Evolutionary conservation across 2,329 filamentous ascomycete genomes (phyloP).

Genomic region (Sclerotinia nivalis): DNA sequence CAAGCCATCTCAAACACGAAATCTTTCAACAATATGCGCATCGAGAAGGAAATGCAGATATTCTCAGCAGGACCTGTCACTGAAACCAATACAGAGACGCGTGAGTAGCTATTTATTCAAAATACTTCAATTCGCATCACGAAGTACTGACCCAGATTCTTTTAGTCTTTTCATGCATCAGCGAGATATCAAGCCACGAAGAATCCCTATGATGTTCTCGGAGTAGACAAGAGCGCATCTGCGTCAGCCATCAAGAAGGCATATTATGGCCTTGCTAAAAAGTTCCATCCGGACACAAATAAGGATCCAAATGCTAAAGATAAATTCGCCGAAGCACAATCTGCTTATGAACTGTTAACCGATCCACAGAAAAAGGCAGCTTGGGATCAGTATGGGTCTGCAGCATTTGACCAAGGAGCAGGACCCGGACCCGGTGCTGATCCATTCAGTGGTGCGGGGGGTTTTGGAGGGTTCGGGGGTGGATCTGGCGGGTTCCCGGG

Average conservation of each 20-base stretch:
- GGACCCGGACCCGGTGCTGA: constrained; percentile 57
- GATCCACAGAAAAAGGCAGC: constrained; percentile 92
- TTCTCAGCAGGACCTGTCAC: neutral
- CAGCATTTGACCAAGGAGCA: constrained; percentile 77
- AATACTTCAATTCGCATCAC: neutral
- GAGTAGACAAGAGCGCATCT: constrained; percentile 79
- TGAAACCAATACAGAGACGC: constrained; percentile 30
- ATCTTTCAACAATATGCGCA: constrained; percentile 20
- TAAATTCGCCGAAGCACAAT: constrained; percentile 88
- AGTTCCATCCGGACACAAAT: constrained; percentile 97
- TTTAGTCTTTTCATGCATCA: constrained; percentile 40
- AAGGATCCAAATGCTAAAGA: constrained; percentile 94
- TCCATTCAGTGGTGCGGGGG: constrained; percentile 64
- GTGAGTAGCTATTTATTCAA: constrained; percentile 29
- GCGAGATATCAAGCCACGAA: constrained; percentile 46
- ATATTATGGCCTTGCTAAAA: constrained; percentile 96
- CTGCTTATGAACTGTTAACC: constrained; percentile 89
- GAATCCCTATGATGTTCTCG: constrained; percentile 86
- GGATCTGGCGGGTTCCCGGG: constrained; percentile 54
- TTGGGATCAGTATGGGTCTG: constrained; percentile 86
- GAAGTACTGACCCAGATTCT: constrained; percentile 11
- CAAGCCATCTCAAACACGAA: constrained; percentile 31
- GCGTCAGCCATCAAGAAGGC: constrained; percentile 94
- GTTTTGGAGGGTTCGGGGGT: constrained; percentile 51
- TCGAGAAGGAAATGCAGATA: neutral